Percentiles rank a stretch among this genome's conserved stretches.
Conservation (phyloP, 345 rosid species). For the Clausena lansium region DNA sequence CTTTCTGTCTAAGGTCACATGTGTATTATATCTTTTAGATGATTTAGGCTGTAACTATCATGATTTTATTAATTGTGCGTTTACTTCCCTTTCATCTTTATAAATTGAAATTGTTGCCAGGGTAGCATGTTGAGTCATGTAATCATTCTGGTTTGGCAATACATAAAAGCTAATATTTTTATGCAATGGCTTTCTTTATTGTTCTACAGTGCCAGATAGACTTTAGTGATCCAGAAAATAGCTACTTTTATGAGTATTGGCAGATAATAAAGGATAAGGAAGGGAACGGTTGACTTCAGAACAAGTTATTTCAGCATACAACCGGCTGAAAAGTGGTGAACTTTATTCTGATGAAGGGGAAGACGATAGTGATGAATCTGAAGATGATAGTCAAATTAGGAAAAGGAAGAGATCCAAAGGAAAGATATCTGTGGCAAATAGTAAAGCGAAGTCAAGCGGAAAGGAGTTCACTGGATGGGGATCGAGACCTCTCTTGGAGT, state of each 20-base stretch:
- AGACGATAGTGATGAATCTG: slow-evolving; percentile 18
- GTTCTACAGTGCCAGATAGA: slow-evolving; percentile 38
- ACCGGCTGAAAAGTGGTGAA: slow-evolving; percentile 22
- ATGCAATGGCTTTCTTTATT: neutral
- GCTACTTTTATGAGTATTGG: slow-evolving; percentile 48
- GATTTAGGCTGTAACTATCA: neutral
- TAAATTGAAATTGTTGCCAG: neutral
- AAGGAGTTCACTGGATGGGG: slow-evolving; percentile 53
- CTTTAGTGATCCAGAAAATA: slow-evolving; percentile 38
- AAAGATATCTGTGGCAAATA: neutral
- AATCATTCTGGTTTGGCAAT: neutral
- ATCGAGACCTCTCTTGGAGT: slow-evolving; percentile 38
- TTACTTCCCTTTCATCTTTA: neutral
- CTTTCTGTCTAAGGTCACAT: neutral
- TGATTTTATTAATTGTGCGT: neutral
- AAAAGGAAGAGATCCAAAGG: slow-evolving; percentile 19
- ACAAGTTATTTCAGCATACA: slow-evolving; percentile 29
- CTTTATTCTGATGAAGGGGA: slow-evolving; percentile 11
- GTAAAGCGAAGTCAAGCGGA: slow-evolving; percentile 15
- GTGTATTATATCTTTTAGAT: neutral
- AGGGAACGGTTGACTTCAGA: slow-evolving; percentile 32
- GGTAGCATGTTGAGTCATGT: neutral
- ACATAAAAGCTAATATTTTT: neutral
- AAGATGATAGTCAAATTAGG: neutral
- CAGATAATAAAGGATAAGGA: slow-evolving; percentile 34